These are phyloP conservation scores for Monosporascus sp. DNA, from an alignment of 2,329 filamentous ascomycete genomes.

Conservation along the genomic window DNA sequence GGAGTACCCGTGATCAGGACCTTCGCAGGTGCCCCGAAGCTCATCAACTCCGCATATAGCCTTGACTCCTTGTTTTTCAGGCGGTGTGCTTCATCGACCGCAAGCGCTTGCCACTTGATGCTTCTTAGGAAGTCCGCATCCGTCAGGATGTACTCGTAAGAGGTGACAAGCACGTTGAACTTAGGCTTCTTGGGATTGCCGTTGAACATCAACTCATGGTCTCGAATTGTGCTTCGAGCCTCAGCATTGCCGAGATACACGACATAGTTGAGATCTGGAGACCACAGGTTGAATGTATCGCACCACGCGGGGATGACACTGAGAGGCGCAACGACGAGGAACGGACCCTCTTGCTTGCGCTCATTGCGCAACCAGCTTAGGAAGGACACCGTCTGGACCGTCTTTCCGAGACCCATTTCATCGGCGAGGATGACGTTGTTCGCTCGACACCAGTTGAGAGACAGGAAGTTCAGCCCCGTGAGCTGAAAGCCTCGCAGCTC, in stretches of 20 bases:
- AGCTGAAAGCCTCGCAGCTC: constrained; percentile 90
- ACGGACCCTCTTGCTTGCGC: constrained; percentile 84
- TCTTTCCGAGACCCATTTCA: constrained; percentile 98
- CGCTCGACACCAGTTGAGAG: constrained; percentile 88
- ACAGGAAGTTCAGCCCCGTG: constrained; percentile 88
- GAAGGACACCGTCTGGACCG: constrained; percentile 94
- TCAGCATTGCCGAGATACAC: constrained; percentile 90
- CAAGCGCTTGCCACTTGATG: constrained; percentile 97
- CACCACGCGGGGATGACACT: constrained; percentile 98
- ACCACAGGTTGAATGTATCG: constrained; percentile 95
- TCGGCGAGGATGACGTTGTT: constrained; percentile 97
- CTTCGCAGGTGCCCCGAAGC: constrained; percentile 82
- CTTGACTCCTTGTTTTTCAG: constrained; percentile 96
- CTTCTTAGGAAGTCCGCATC: constrained; percentile 80
- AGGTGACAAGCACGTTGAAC: constrained; percentile 96
- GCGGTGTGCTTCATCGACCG: constrained; percentile 93
- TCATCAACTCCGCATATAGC: constrained; percentile 77
- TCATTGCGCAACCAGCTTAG: constrained; percentile 95
- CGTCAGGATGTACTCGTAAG: constrained; percentile 90
- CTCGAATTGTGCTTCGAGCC: constrained; percentile 79
- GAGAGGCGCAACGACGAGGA: constrained; percentile 92
- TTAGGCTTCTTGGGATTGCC: constrained; percentile 84
- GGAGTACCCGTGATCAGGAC: constrained; percentile 95
- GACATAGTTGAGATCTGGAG: constrained; percentile 93
- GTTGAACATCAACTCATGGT: constrained; percentile 83